Percentiles rank a stretch among this genome's conserved stretches.
Evolutionary conservation across 495 filamentous ascomycete species (phyloP).

Genomic region (Letharia lupina): DNA sequence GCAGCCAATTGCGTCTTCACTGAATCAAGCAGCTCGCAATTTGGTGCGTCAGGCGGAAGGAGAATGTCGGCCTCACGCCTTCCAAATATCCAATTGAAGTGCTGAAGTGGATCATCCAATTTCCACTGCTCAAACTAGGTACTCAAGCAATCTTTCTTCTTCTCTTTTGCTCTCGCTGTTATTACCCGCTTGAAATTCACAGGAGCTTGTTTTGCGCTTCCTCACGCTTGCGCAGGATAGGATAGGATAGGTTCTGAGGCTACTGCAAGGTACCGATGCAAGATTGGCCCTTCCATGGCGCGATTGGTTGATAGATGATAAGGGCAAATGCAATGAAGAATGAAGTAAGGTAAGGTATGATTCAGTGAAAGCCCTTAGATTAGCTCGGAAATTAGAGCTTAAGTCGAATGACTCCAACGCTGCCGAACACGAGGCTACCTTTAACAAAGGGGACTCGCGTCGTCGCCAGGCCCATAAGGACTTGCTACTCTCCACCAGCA

Average conservation of each 20-base stretch:
- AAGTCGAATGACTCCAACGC: neutral
- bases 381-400: too few species aligned
- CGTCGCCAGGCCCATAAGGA: neutral
- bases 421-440: neutral
- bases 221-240: neutral
- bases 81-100: neutral
- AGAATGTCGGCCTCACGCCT: too few species aligned
- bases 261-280: neutral
- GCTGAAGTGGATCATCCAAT: neutral
- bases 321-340: too few species aligned
- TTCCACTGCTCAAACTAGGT: neutral
- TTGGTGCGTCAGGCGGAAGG: neutral
- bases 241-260: neutral
- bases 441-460: neutral
- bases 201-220: too few species aligned
- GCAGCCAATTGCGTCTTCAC: neutral
- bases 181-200: neutral
- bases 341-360: too few species aligned
- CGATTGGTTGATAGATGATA: neutral
- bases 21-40: neutral
- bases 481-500: neutral
- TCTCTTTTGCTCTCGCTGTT: too few species aligned
- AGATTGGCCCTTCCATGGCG: neutral
- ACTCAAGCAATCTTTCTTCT: too few species aligned
- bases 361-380: too few species aligned